Evolutionary conservation across 2,329 filamentous ascomycete species (phyloP).

Genomic region (Bertia moriformis): DNA sequence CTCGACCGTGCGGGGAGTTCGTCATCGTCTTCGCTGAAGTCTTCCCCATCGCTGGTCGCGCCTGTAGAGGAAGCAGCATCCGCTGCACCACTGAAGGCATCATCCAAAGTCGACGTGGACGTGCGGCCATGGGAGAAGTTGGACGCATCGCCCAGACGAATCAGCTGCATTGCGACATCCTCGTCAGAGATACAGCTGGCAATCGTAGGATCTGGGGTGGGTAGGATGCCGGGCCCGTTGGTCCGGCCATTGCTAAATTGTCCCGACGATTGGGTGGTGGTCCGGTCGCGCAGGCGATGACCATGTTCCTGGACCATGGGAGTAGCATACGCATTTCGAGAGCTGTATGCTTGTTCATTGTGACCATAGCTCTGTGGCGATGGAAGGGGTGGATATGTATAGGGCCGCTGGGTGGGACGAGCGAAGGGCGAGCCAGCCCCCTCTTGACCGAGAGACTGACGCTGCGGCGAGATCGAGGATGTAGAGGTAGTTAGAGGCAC

Average conservation of each 20-base stretch:
- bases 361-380: slow-evolving; percentile 62
- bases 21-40: slow-evolving; percentile 45
- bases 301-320: slow-evolving; percentile 47
- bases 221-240: slow-evolving; percentile 43
- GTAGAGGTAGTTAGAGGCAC: slow-evolving; percentile 92
- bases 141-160: slow-evolving; percentile 85
- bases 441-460: slow-evolving; percentile 55
- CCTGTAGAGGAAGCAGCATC: slow-evolving; percentile 75
- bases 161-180: slow-evolving; percentile 90
- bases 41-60: slow-evolving; percentile 66
- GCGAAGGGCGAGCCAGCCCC: slow-evolving; percentile 63
- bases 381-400: slow-evolving; percentile 61
- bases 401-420: slow-evolving; percentile 63
- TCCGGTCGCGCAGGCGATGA: slow-evolving; percentile 27
- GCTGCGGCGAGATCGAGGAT: slow-evolving; percentile 85
- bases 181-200: slow-evolving; percentile 93
- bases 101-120: slow-evolving; percentile 82
- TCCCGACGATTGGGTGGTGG: background rate
- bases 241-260: slow-evolving; percentile 34
- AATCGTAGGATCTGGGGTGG: slow-evolving; percentile 92
- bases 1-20: slow-evolving; percentile 42
- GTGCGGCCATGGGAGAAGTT: slow-evolving; percentile 87
- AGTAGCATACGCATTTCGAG: slow-evolving; percentile 36
- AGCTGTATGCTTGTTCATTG: slow-evolving; percentile 13
- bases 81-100: slow-evolving; percentile 80